A percentile compares a stretch with the other conserved stretches of the same genome.
These are phyloP conservation scores for Pyrus bretschneideri DNA, from an alignment of 306 rosid genomes.

Conservation along the genomic window DNA sequence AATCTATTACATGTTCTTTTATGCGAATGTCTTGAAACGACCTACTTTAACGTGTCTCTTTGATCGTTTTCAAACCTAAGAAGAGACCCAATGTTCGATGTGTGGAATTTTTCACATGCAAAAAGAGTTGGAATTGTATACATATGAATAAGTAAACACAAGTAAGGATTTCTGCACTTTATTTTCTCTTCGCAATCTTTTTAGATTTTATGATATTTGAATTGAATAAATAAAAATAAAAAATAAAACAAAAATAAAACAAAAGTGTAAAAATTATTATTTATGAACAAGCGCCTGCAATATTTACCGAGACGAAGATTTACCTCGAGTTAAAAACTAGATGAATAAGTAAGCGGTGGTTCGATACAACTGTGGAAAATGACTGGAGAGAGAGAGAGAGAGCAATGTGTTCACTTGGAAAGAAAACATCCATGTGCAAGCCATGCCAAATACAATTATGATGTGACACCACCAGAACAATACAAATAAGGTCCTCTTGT, in stretches of 20 bases:
- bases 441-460: constrained; percentile 5
- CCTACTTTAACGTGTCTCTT: too few relatives aligned
- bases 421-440: constrained; percentile 21
- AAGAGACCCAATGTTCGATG: background rate
- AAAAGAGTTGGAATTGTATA: too few relatives aligned
- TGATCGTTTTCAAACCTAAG: too few relatives aligned
- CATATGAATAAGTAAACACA: too few relatives aligned
- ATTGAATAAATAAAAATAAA: too few relatives aligned
- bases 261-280: too few relatives aligned
- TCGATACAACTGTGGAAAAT: constrained; percentile 5
- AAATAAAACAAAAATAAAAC: too few relatives aligned
- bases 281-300: background rate
- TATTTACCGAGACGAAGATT: background rate
- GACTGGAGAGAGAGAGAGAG: background rate
- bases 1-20: background rate
- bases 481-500: background rate
- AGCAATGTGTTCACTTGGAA: constrained; percentile 6
- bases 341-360: background rate
- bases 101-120: background rate
- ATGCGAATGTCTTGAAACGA: too few relatives aligned
- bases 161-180: too few relatives aligned
- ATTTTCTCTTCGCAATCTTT: too few relatives aligned
- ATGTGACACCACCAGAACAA: constrained; percentile 19
- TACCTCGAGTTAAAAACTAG: background rate
- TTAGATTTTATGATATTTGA: too few relatives aligned